Evolutionary conservation across 441 rosid species (phyloP).

Genomic region (Raphanus hybrid): DNA sequence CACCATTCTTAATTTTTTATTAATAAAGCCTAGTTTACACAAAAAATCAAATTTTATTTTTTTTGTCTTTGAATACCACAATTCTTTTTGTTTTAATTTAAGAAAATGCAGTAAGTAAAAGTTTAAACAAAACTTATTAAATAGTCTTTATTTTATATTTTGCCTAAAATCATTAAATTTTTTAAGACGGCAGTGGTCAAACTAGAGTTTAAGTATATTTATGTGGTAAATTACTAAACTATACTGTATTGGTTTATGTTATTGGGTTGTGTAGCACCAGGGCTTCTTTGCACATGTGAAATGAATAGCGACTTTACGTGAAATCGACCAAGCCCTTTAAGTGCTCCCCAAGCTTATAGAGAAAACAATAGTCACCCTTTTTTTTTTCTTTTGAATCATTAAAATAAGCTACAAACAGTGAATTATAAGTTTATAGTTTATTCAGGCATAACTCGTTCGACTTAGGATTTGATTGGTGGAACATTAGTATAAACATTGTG

Average conservation of each 20-base stretch:
- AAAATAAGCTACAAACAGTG: neutral
- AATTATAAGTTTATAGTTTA: neutral
- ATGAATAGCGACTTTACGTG: conserved; percentile 29
- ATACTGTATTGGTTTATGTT: neutral
- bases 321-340: conserved; percentile 31
- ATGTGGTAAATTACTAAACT: neutral
- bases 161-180: no score
- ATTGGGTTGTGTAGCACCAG: conserved; percentile 33
- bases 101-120: no score
- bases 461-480: no score
- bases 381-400: neutral
- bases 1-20: no score
- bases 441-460: neutral
- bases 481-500: no score
- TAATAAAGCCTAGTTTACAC: no score
- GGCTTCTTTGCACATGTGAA: conserved; percentile 3
- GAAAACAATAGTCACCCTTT: conserved; percentile 18
- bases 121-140: no score
- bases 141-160: no score
- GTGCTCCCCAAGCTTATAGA: conserved; percentile 30
- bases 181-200: neutral
- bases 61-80: no score
- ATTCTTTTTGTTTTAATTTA: no score
- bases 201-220: neutral
- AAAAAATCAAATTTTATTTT: no score